phyloP scores from a whole-genome alignment of 2,329 filamentous ascomycete species.

The Trichophaea hybrida region DNA sequence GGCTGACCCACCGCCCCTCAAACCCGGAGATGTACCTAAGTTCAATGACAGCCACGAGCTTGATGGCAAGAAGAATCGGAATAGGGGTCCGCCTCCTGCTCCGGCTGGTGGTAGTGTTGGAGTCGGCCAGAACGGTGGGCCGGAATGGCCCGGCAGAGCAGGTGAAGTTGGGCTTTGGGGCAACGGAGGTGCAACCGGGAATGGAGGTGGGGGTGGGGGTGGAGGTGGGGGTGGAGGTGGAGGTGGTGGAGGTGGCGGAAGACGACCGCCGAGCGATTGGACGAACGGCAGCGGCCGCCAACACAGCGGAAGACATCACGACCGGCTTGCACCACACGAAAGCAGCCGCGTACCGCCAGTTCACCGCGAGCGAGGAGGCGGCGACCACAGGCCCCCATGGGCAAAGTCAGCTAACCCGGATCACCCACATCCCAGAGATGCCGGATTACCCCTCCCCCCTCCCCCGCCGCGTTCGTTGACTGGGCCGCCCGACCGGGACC shows the following conservation, averaged over 20 bases:
- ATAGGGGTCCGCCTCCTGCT: slow-evolving; percentile 74
- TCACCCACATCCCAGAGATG: slow-evolving; percentile 14
- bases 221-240: too few species aligned
- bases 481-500: slow-evolving; percentile 20
- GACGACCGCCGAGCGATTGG: slow-evolving; percentile 4
- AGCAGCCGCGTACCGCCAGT: slow-evolving; percentile 13
- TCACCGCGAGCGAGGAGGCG: slow-evolving; percentile 10
- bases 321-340: slow-evolving; percentile 13
- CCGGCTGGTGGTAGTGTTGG: slow-evolving; percentile 85
- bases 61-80: slow-evolving; percentile 70
- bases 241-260: slow-evolving; percentile 2
- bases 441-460: slow-evolving; percentile 21
- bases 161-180: slow-evolving; percentile 33
- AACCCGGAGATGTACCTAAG: slow-evolving; percentile 70
- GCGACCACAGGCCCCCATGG: slow-evolving; percentile 16
- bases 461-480: slow-evolving; percentile 19
- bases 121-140: slow-evolving; percentile 47
- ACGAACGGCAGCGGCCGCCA: slow-evolving; percentile 17
- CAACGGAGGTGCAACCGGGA: slow-evolving; percentile 10
- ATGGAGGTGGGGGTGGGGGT: slow-evolving; percentile 8
- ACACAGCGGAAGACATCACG: slow-evolving; percentile 11
- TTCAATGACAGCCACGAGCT: slow-evolving; percentile 95
- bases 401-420: slow-evolving; percentile 8
- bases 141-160: slow-evolving; percentile 38
- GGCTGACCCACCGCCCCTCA: slow-evolving; percentile 59